These are phyloP conservation scores for Umbilicus rupestris DNA, from an alignment of 164 flowering plant genomes.

Conservation along the genomic window DNA sequence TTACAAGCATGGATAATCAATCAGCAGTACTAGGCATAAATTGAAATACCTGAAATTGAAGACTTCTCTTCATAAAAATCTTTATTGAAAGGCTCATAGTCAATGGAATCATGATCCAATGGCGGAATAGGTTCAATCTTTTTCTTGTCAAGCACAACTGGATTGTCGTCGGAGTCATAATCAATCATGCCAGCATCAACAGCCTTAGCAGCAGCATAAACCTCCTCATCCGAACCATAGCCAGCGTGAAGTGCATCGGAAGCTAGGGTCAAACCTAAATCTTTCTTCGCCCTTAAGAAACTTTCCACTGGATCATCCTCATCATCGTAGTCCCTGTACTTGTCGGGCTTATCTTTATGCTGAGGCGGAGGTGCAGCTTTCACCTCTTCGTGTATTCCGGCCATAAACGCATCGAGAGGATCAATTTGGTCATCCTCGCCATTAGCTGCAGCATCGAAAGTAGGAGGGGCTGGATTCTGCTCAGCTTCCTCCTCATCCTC, in stretches of 20 bases:
- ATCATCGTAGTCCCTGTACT: slow-evolving; percentile 60
- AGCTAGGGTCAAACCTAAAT: slow-evolving; percentile 77
- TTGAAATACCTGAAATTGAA: slow-evolving; percentile 62
- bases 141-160: slow-evolving; percentile 65
- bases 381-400: slow-evolving; percentile 86
- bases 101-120: slow-evolving; percentile 74
- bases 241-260: slow-evolving; percentile 87
- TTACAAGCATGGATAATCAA: neutral
- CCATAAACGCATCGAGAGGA: slow-evolving; percentile 97
- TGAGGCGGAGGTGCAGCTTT: slow-evolving; percentile 46
- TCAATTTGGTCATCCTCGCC: slow-evolving; percentile 60
- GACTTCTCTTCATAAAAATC: slow-evolving; percentile 85
- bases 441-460: slow-evolving; percentile 10
- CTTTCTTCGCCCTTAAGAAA: slow-evolving; percentile 84
- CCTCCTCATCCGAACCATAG: slow-evolving; percentile 95
- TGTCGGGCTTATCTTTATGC: slow-evolving; percentile 50
- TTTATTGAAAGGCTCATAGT: slow-evolving; percentile 76
- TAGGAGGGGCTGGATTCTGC: slow-evolving; percentile 9
- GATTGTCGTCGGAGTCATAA: slow-evolving; percentile 95
- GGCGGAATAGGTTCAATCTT: slow-evolving; percentile 88
- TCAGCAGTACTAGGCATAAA: neutral
- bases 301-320: slow-evolving; percentile 96
- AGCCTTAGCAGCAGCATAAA: slow-evolving; percentile 95
- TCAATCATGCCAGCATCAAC: slow-evolving; percentile 92
- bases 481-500: slow-evolving; percentile 3